Base-by-base conservation (phyloP, 129 eudicot species). In the Heracleum sosnowskyi region DNA sequence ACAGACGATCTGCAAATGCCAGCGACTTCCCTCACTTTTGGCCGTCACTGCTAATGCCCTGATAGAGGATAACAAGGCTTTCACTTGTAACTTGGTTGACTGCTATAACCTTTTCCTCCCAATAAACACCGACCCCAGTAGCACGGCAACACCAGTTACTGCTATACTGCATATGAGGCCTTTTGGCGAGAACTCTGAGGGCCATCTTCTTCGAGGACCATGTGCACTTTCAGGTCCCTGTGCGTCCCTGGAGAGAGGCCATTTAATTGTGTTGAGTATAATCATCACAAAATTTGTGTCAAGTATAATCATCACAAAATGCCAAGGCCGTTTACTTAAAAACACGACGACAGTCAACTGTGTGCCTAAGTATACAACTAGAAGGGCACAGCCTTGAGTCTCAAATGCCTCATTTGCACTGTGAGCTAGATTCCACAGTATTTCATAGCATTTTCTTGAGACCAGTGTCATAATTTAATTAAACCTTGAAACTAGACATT, bases 91-190 rank as follows among this genome's bases (percentile, higher is more conserved):
- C 1, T 20, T 1, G 80, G 71, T 64, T 80, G 85, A 81, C 64
- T 39, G 77, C 74, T 73, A 69, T 84, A 85, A 28, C 88, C 55
- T 78, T 90, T 90, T 94, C 88, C 86, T 87, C 91, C 88, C 91
- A 79, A 88, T 80, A 79, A 87, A 57, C 74, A 94, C 77, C 6
- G 98, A 90, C 63, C 98, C 98, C 51, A 91, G 72, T 33, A 94
- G 75, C 79, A 94, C 84, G 72, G 97, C 97, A 75, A 91, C 79
- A 41, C 97, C 96, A 1, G 98, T 86, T 36, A 91, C 84, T 34
- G 96, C 98, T 75, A 93, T 85, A 45, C 97, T 88, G 79, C 85
- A 79, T 24, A 93, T 36, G 36, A 91, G 85, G 46, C 86, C 87
- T 57, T 87, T 84, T 7, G 83, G 81, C 4, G 88, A 82, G 34